Percentiles rank a stretch among this genome's conserved stretches.
Evolutionary conservation across 371 early-diverging fungal genomes (phyloP).

Genomic region (Syncephalis plumigaleata): DNA sequence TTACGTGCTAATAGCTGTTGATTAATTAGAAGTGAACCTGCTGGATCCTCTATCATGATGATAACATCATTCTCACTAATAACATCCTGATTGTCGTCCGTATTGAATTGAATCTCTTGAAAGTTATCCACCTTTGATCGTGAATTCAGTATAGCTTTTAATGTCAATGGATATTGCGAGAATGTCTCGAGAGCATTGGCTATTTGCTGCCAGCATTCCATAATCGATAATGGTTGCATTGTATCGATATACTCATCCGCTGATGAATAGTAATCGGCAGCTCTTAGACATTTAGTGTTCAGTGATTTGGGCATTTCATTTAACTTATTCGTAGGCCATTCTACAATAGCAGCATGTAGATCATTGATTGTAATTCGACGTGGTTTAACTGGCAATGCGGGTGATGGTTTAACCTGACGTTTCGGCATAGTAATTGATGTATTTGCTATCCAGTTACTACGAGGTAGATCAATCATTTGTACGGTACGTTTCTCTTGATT

Average conservation of each 20-base stretch:
- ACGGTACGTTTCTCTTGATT: too few relatives aligned
- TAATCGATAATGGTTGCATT: conserved; percentile 67
- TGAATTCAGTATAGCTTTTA: conserved; percentile 24
- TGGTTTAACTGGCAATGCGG: too few relatives aligned
- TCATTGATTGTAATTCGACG: too few relatives aligned
- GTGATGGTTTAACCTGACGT: too few relatives aligned
- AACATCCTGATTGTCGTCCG: conserved; percentile 12
- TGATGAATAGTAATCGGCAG: conserved; percentile 1
- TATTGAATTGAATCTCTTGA: conserved; percentile 38
- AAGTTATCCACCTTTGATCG: conserved; percentile 54
- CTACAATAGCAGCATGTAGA: too few relatives aligned
- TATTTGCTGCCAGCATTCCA: conserved; percentile 78
- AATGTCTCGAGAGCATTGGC: conserved; percentile 47
- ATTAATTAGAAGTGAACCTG: neutral
- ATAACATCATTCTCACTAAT: conserved; percentile 26
- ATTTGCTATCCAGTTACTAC: too few relatives aligned
- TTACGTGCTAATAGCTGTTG: conserved; percentile 14
- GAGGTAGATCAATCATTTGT: too few relatives aligned
- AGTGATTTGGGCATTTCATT: too few relatives aligned
- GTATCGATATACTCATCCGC: conserved; percentile 35
- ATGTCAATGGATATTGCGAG: conserved; percentile 17
- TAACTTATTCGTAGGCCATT: too few relatives aligned
- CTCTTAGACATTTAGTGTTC: too few relatives aligned
- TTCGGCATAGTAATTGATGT: too few relatives aligned
- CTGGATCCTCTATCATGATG: neutral